These are phyloP conservation scores for Arctium minus DNA, from an alignment of 129 eudicot species.

Conservation along the genomic window DNA sequence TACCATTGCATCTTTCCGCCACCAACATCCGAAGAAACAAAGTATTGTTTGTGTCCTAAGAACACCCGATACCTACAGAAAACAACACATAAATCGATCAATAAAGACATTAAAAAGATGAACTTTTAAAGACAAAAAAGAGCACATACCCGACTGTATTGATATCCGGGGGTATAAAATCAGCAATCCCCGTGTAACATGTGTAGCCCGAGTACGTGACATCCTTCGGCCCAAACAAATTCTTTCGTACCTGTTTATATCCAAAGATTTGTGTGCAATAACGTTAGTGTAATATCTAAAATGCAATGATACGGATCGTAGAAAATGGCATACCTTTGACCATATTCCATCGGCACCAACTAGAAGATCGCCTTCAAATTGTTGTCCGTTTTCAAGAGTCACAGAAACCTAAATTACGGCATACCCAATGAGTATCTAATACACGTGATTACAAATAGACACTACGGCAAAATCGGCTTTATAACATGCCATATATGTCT, in stretches of 20 bases:
- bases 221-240: constrained; percentile 77
- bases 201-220: constrained; percentile 93
- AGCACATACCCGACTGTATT: constrained; percentile 78
- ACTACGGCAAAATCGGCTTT: neutral
- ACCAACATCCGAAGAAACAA: constrained; percentile 98
- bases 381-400: constrained; percentile 74
- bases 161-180: constrained; percentile 94
- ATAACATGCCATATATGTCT: neutral
- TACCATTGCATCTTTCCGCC: constrained; percentile 99
- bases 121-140: neutral
- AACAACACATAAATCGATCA: constrained; percentile 3
- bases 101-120: neutral
- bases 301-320: neutral
- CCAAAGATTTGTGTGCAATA: neutral
- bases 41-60: constrained; percentile 96
- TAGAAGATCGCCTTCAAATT: constrained; percentile 87
- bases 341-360: constrained; percentile 99
- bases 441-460: neutral
- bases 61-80: constrained; percentile 83
- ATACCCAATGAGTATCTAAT: neutral
- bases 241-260: constrained; percentile 61
- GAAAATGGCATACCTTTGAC: constrained; percentile 63
- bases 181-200: constrained; percentile 98
- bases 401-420: constrained; percentile 61
- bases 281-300: neutral